Evolutionary conservation across 2,329 filamentous ascomycete genomes (phyloP).

Genomic region (Ceratocystis alfenasii): DNA sequence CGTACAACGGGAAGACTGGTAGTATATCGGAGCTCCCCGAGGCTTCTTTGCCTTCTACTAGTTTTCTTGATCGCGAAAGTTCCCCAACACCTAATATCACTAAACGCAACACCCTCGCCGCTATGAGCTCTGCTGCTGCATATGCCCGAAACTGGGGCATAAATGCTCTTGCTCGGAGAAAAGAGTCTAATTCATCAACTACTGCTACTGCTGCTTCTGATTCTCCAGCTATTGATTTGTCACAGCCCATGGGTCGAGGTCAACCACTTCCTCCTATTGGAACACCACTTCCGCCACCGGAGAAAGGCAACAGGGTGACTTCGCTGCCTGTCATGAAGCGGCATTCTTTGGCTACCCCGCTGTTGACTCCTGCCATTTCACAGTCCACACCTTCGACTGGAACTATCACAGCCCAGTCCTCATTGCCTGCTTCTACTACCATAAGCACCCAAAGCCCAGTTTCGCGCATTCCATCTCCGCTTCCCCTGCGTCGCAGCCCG

Average conservation of each 20-base stretch:
- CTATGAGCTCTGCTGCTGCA: slow-evolving; percentile 44
- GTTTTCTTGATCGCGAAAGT: background rate
- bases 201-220: background rate
- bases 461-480: slow-evolving; percentile 17
- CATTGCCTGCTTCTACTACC: slow-evolving; percentile 30
- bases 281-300: slow-evolving; percentile 60
- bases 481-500: slow-evolving; percentile 15
- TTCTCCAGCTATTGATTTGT: slow-evolving; percentile 34
- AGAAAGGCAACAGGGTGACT: slow-evolving; percentile 46
- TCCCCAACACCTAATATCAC: slow-evolving; percentile 25
- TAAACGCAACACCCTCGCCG: slow-evolving; percentile 34
- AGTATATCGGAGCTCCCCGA: slow-evolving; percentile 1
- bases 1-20: background rate
- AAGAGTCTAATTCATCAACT: slow-evolving; percentile 25
- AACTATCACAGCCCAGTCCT: slow-evolving; percentile 32
- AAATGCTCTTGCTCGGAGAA: slow-evolving; percentile 43
- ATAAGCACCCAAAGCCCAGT: background rate
- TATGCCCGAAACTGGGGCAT: slow-evolving; percentile 49
- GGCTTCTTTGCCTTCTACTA: background rate
- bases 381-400: background rate
- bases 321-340: slow-evolving; percentile 49
- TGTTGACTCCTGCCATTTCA: background rate
- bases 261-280: slow-evolving; percentile 73
- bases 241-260: slow-evolving; percentile 68
- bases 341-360: slow-evolving; percentile 32